Percentiles rank a stretch among this genome's conserved stretches.
Conservation (phyloP, 2,329 filamentous ascomycete genomes). For the Colletotrichum sp. region DNA sequence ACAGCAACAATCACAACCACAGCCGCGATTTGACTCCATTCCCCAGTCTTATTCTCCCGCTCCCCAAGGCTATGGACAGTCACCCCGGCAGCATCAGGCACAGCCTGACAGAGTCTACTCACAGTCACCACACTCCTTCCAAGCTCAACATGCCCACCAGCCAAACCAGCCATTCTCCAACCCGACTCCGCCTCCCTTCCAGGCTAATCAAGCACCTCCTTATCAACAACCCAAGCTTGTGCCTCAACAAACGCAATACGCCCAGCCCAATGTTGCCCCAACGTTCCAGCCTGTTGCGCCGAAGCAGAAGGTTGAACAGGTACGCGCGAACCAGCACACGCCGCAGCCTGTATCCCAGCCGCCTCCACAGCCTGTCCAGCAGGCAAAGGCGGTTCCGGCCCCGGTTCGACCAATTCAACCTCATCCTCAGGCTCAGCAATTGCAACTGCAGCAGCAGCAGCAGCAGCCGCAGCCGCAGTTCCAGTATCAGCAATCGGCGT, state of each 20-base stretch:
- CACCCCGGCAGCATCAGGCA: slow-evolving; percentile 25
- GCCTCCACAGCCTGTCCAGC: slow-evolving; percentile 24
- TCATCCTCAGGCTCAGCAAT: neutral
- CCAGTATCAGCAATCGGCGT: neutral
- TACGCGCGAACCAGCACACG: neutral
- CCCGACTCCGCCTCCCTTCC: slow-evolving; percentile 11
- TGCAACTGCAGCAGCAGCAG: neutral
- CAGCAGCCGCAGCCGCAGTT: neutral
- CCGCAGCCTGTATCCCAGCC: slow-evolving; percentile 7
- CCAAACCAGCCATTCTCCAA: slow-evolving; percentile 16
- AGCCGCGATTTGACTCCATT: slow-evolving; percentile 28
- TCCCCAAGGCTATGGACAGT: slow-evolving; percentile 31
- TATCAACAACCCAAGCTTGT: slow-evolving; percentile 20
- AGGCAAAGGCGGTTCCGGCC: neutral
- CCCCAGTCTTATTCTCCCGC: slow-evolving; percentile 14
- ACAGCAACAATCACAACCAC: slow-evolving; percentile 26
- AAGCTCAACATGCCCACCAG: slow-evolving; percentile 4
- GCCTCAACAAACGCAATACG: slow-evolving; percentile 17
- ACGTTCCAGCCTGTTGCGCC: slow-evolving; percentile 11
- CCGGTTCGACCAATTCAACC: neutral
- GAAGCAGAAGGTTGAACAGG: slow-evolving; percentile 7
- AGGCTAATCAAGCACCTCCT: slow-evolving; percentile 4
- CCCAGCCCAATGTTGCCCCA: neutral
- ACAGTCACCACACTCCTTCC: slow-evolving; percentile 21
- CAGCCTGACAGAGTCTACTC: slow-evolving; percentile 17